Conservation (phyloP, 805 yeast species). For the Candida sonorensis region DNA sequence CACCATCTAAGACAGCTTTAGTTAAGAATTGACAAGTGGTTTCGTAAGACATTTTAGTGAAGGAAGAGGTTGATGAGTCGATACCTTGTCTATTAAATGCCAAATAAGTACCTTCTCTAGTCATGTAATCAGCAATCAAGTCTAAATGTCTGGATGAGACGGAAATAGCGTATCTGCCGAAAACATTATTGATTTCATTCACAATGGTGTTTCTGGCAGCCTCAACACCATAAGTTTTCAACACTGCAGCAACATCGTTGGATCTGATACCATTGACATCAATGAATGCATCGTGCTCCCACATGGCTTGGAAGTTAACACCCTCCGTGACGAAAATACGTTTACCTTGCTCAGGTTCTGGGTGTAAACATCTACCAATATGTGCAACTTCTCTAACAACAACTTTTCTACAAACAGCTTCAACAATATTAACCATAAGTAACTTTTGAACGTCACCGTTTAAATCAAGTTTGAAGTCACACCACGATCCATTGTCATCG, state of each 20-base stretch:
- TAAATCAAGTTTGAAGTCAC: conserved; percentile 79
- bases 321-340: conserved; percentile 92
- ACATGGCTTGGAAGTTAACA: conserved; percentile 94
- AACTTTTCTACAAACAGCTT: conserved; percentile 80
- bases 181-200: conserved; percentile 90
- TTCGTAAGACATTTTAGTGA: conserved; percentile 98
- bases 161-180: conserved; percentile 91
- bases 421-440: conserved; percentile 95
- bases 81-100: conserved; percentile 99
- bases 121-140: conserved; percentile 97
- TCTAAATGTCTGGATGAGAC: conserved; percentile 94
- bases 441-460: conserved; percentile 85
- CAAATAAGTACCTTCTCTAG: conserved; percentile 93
- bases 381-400: conserved; percentile 89
- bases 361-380: conserved; percentile 91
- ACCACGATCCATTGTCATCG: conserved; percentile 84
- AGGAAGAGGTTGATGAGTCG: conserved; percentile 89
- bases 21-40: conserved; percentile 97
- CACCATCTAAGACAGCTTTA: conserved; percentile 90
- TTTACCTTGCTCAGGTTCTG: conserved; percentile 60
- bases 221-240: conserved; percentile 93
- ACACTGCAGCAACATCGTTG: conserved; percentile 87
- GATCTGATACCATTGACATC: conserved; percentile 86
- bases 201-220: conserved; percentile 98
- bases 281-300: conserved; percentile 93